Evolutionary conservation across 805 yeast species (phyloP).

Genomic region (Candida gorgasii): DNA sequence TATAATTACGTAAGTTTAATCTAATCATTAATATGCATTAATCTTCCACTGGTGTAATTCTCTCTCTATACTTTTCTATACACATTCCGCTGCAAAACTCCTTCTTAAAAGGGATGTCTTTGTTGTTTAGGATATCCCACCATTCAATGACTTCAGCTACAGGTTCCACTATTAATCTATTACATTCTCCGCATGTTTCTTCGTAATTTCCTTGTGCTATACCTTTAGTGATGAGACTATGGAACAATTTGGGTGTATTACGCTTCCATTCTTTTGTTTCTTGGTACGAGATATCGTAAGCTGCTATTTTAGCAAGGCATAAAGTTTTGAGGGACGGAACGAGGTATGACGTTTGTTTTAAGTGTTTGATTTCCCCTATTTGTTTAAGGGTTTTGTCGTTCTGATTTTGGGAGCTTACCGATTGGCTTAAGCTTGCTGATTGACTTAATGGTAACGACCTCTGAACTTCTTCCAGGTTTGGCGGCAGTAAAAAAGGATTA

Average conservation of each 20-base stretch:
- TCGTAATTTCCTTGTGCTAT: slow-evolving; percentile 51
- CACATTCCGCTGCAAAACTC: slow-evolving; percentile 59
- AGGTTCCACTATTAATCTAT: slow-evolving; percentile 50
- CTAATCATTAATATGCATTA: slow-evolving; percentile 8
- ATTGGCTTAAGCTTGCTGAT: too few relatives aligned
- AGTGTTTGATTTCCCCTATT: slow-evolving; percentile 30
- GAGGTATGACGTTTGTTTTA: slow-evolving; percentile 15
- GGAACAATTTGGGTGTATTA: slow-evolving; percentile 46
- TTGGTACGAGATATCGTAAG: slow-evolving; percentile 52
- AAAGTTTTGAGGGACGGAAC: slow-evolving; percentile 50
- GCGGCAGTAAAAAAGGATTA: slow-evolving; percentile 45
- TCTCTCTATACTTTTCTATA: slow-evolving; percentile 25
- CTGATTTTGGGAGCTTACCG: background rate
- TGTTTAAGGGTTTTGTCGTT: slow-evolving; percentile 23
- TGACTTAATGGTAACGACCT: too few relatives aligned
- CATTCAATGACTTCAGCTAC: slow-evolving; percentile 62
- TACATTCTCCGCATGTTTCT: slow-evolving; percentile 56
- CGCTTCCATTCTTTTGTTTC: slow-evolving; percentile 58
- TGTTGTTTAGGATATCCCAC: slow-evolving; percentile 62
- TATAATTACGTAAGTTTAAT: slow-evolving; percentile 27
- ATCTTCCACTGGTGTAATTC: slow-evolving; percentile 9
- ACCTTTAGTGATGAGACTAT: slow-evolving; percentile 49
- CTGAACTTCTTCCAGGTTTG: too few relatives aligned
- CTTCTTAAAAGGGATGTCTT: slow-evolving; percentile 51
- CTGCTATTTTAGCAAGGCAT: slow-evolving; percentile 49